phyloP scores from a whole-genome alignment of 371 early-diverging fungal genomes.

The Chytridiales sp. region DNA sequence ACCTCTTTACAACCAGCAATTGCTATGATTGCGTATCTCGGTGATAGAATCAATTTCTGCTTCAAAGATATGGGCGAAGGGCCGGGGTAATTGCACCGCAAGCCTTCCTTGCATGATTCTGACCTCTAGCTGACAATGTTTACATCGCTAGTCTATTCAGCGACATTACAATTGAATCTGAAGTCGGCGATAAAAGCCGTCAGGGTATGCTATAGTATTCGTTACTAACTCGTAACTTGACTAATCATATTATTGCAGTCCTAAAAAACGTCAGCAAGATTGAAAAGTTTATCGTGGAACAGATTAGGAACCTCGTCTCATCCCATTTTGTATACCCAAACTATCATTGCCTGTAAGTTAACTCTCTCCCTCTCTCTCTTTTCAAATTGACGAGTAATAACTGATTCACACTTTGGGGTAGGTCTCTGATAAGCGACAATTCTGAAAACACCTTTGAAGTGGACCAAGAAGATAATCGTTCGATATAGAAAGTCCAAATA shows the following conservation, averaged over 20 bases:
- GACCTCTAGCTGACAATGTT: conserved; percentile 1
- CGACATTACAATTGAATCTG: conserved; percentile 79
- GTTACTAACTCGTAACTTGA: too few species aligned
- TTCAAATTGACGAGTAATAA: too few species aligned
- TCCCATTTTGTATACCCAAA: conserved; percentile 88
- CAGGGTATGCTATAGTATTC: conserved; percentile 64
- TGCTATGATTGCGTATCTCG: conserved; percentile 84
- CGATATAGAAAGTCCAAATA: too few species aligned
- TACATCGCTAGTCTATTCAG: conserved; percentile 66
- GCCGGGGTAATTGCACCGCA: conserved; percentile 21
- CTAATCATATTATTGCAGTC: conserved; percentile 42
- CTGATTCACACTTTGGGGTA: too few species aligned
- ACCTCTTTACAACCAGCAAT: conserved; percentile 65
- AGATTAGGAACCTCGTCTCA: conserved; percentile 81
- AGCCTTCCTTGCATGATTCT: neutral
- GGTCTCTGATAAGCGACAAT: too few species aligned
- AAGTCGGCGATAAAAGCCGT: conserved; percentile 84
- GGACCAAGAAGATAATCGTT: too few species aligned
- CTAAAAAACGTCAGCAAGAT: conserved; percentile 92
- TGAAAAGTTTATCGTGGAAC: conserved; percentile 86
- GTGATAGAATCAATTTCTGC: conserved; percentile 80
- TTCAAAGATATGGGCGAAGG: conserved; percentile 79
- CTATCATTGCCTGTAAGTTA: conserved; percentile 43
- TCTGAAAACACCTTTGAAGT: too few species aligned
- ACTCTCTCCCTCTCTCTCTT: too few species aligned